Evolutionary conservation across 345 rosid genomes (phyloP), one percentile per base, ranked within the genome.

Genomic region (Bruguiera gymnorhiza): DNA sequence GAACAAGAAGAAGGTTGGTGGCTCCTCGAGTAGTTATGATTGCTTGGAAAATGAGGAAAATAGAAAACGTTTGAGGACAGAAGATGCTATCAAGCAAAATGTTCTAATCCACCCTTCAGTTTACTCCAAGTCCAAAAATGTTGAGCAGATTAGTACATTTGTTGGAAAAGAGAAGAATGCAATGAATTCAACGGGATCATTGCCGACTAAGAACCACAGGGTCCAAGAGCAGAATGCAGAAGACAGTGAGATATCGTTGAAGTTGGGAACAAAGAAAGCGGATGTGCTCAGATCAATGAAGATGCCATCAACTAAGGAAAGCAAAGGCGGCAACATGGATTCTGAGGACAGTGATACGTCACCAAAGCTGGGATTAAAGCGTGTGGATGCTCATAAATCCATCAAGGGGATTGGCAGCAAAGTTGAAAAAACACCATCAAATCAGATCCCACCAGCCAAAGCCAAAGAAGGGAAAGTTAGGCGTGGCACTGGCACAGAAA

Each of bases 401-500:
- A 34, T 36, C 24, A 76, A 62, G 63, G 61, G 70, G 69, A 56
- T 71, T 39, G 79, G 69, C 70, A 58, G 70, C 46, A 83, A 77
- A 63, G 81, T 75, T 75, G 89, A 77, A 57, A 85, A 73, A 72
- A 71, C 69, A 20, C 79, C 82, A 55, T 75, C 66, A 63, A 88
- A 74, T 72, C 81, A 77, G 68, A 72, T 70, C 30, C 78, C 73
- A 29, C 74, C 79, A 18, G 51, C 77, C 21, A 77, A 60, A 77
- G 62, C 15, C 67, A 84, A 78, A 73, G 91, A 86, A 50, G 89
- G 83, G 37, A 89, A 82, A 79, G 76, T 72, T 73, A 91, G 71
- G 85, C 95, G 95, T 56, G 97, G 97, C 62, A 78, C 88, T 63
- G 96, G 98, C 70, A 94, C 98, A 11, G 95, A 89, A 76, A 94